Evolutionary conservation across 805 yeast species (phyloP).

Genomic region (Suhomyces canberraensis): DNA sequence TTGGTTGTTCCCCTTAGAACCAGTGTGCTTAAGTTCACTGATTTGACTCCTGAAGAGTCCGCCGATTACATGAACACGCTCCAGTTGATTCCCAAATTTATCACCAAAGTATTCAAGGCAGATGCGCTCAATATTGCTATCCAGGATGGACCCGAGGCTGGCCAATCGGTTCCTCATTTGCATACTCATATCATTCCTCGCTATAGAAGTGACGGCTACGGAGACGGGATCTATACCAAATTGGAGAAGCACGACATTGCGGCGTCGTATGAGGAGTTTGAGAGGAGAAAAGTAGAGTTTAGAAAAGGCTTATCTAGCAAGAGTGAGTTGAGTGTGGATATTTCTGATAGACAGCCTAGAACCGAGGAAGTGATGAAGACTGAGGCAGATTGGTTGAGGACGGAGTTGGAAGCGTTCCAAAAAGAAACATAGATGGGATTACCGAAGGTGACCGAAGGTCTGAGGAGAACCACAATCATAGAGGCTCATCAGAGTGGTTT

Average conservation of each 20-base stretch:
- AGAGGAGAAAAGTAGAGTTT: slow-evolving; percentile 17
- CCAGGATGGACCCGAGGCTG: slow-evolving; percentile 95
- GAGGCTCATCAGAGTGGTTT: too few relatives aligned
- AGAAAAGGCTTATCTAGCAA: neutral
- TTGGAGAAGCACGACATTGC: slow-evolving; percentile 58
- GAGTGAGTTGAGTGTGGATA: slow-evolving; percentile 28
- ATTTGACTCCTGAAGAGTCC: slow-evolving; percentile 68
- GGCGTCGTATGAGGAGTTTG: slow-evolving; percentile 21
- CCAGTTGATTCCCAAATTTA: slow-evolving; percentile 66
- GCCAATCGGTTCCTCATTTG: slow-evolving; percentile 93
- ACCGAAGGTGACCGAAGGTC: too few relatives aligned
- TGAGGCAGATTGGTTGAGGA: slow-evolving; percentile 63
- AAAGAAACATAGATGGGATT: too few relatives aligned
- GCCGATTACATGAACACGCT: slow-evolving; percentile 75
- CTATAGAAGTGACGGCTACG: slow-evolving; percentile 51
- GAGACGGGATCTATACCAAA: slow-evolving; percentile 70
- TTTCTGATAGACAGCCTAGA: slow-evolving; percentile 56
- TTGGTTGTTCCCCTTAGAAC: slow-evolving; percentile 78
- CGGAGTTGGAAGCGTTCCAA: neutral
- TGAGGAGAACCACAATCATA: too few relatives aligned
- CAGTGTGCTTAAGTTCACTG: slow-evolving; percentile 58
- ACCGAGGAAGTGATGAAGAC: slow-evolving; percentile 60
- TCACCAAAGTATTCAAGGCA: slow-evolving; percentile 66
- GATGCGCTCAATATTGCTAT: slow-evolving; percentile 86
- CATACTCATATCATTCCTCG: slow-evolving; percentile 95